A percentile compares a stretch with the other conserved stretches of the same genome.
phyloP scores from a whole-genome alignment of 768 basidiomycete genomes.

The Asterophora parasitica region DNA sequence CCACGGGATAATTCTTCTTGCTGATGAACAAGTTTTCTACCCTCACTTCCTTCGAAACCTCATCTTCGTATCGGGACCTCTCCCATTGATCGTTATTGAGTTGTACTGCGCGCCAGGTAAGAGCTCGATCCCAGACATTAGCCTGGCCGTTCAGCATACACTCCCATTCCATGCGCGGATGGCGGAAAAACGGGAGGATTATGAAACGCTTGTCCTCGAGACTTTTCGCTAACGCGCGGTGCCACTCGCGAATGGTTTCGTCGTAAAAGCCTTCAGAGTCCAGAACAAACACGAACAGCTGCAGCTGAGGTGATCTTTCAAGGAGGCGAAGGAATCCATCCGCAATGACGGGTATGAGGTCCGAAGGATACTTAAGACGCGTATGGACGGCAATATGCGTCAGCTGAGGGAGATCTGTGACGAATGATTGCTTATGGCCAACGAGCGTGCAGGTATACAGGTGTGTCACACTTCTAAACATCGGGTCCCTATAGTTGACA shows the following conservation, averaged over 20 bases:
- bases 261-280: not conserved
- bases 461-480: constrained; percentile 30
- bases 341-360: not conserved
- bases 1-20: constrained; percentile 6
- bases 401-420: constrained; percentile 27
- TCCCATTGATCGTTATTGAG: not conserved
- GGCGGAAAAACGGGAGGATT: constrained; percentile 8
- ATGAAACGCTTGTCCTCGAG: constrained; percentile 7
- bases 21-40: not conserved
- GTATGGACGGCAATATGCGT: constrained; percentile 32
- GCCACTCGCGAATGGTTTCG: constrained; percentile 1
- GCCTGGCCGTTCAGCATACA: constrained; percentile 1
- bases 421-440: constrained; percentile 26
- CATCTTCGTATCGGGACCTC: not conserved
- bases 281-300: constrained; percentile 8
- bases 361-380: constrained; percentile 16
- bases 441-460: constrained; percentile 29
- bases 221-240: not conserved
- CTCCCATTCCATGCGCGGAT: constrained; percentile 12
- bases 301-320: not conserved
- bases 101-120: constrained; percentile 11
- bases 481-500: constrained; percentile 30
- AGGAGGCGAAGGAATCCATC: not conserved
- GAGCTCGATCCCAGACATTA: constrained; percentile 13
- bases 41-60: not conserved